These are phyloP conservation scores for Tricladium varicosporioides DNA, from an alignment of 2,329 filamentous ascomycete genomes.

Conservation along the genomic window DNA sequence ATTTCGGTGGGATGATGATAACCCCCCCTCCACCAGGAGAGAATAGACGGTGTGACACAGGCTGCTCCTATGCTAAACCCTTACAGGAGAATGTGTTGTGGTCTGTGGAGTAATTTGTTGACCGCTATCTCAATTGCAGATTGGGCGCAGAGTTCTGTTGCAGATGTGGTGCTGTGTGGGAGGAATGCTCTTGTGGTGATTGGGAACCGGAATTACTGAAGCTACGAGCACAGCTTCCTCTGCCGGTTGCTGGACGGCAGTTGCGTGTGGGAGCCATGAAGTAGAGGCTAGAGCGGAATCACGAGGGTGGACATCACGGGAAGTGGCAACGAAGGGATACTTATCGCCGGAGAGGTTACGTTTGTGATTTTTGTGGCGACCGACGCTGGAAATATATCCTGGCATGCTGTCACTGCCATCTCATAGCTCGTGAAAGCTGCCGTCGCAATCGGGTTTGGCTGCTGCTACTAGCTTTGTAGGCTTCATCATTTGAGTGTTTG, in stretches of 20 bases:
- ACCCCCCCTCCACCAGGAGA: too few relatives aligned
- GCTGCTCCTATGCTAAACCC: too few relatives aligned
- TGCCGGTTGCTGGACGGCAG: neutral
- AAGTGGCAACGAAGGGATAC: too few relatives aligned
- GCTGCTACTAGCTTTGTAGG: too few relatives aligned
- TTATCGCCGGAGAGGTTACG: neutral
- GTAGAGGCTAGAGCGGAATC: neutral
- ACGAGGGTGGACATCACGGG: neutral
- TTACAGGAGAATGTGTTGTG: too few relatives aligned
- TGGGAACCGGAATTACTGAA: constrained; percentile 9
- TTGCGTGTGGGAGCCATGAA: neutral
- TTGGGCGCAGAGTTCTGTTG: constrained; percentile 18
- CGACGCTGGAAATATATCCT: neutral
- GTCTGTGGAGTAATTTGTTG: too few relatives aligned
- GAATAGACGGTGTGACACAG: too few relatives aligned
- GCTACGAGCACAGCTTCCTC: constrained; percentile 5
- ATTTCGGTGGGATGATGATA: too few relatives aligned
- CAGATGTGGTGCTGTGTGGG: constrained; percentile 16
- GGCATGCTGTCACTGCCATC: neutral
- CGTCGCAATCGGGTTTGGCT: neutral
- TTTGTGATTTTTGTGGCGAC: neutral
- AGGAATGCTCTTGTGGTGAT: constrained; percentile 12
- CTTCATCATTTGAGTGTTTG: too few relatives aligned
- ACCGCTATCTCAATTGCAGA: too few relatives aligned
- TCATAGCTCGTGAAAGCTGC: neutral